Conservation (phyloP, 2,329 filamentous ascomycete genomes). For the Paracamarosporium sp. region DNA sequence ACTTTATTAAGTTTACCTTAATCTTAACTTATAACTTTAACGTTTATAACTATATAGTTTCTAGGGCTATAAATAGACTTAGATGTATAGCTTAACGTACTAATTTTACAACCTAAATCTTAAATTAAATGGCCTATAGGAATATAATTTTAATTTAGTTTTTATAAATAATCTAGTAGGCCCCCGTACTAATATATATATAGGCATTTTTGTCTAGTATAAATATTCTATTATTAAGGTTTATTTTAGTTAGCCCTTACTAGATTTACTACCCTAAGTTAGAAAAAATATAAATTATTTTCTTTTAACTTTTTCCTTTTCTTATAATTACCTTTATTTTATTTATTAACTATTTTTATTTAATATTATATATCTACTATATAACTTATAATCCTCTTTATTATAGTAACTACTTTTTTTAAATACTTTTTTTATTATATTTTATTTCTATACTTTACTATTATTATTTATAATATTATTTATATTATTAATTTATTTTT, state of each 20-base stretch:
- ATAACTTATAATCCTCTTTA: no score
- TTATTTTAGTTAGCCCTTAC: not conserved
- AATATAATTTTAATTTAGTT: not conserved
- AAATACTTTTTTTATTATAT: no score
- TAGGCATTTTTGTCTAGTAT: not conserved
- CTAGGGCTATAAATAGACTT: not conserved
- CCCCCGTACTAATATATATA: not conserved
- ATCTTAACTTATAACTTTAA: not conserved
- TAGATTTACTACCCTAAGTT: not conserved
- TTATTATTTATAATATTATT: no score
- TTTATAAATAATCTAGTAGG: not conserved
- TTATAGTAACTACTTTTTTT: no score
- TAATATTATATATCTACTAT: no score
- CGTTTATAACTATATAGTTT: not conserved
- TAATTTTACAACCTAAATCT: not conserved
- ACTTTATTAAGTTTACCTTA: not conserved
- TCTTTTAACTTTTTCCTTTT: no score
- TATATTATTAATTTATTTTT: no score
- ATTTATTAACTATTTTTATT: no score
- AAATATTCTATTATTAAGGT: not conserved
- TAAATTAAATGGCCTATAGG: not conserved
- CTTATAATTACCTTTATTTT: no score
- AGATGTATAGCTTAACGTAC: not conserved
- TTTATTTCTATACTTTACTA: no score
- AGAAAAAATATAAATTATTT: no score